These are phyloP conservation scores for Penicillium sclerotiorum DNA, from an alignment of 2,329 filamentous ascomycete genomes.

Conservation along the genomic window DNA sequence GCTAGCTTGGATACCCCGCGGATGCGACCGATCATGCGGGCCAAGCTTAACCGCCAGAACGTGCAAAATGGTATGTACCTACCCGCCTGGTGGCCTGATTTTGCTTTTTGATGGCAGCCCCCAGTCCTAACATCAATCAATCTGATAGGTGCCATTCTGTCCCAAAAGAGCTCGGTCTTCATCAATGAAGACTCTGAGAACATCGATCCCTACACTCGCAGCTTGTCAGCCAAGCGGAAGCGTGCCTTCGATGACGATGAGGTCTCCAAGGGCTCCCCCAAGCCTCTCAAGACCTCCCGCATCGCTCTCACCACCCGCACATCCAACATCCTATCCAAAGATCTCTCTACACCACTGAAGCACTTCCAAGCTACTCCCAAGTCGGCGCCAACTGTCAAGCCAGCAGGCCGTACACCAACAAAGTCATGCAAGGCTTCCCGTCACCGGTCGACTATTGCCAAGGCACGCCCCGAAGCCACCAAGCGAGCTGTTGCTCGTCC, in stretches of 20 bases:
- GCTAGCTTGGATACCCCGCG: constrained; percentile 36
- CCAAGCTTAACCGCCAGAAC: constrained; percentile 38
- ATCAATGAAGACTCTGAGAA: constrained; percentile 58
- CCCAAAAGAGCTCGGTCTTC: constrained; percentile 24
- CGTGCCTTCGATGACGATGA: constrained; percentile 37
- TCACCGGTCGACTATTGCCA: constrained; percentile 66
- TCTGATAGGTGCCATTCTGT: constrained; percentile 14
- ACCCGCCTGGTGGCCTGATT: not conserved
- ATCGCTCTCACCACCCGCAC: constrained; percentile 34
- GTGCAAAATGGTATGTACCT: constrained; percentile 33
- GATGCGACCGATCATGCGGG: constrained; percentile 34
- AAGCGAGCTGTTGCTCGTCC: constrained; percentile 56
- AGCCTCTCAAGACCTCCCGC: constrained; percentile 55
- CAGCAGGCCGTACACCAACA: constrained; percentile 76
- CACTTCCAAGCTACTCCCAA: constrained; percentile 41
- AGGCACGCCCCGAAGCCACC: constrained; percentile 69
- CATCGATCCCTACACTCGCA: constrained; percentile 56
- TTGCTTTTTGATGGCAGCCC: not conserved
- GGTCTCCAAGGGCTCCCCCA: constrained; percentile 38
- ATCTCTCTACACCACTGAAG: constrained; percentile 29
- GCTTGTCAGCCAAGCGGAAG: constrained; percentile 53
- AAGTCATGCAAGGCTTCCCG: constrained; percentile 71
- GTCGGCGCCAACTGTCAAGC: constrained; percentile 63
- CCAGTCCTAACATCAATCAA: constrained; percentile 9
- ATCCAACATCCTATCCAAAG: constrained; percentile 21